phyloP scores from a whole-genome alignment of 2,329 filamentous ascomycete species.

The Talaromyces atroroseus region DNA sequence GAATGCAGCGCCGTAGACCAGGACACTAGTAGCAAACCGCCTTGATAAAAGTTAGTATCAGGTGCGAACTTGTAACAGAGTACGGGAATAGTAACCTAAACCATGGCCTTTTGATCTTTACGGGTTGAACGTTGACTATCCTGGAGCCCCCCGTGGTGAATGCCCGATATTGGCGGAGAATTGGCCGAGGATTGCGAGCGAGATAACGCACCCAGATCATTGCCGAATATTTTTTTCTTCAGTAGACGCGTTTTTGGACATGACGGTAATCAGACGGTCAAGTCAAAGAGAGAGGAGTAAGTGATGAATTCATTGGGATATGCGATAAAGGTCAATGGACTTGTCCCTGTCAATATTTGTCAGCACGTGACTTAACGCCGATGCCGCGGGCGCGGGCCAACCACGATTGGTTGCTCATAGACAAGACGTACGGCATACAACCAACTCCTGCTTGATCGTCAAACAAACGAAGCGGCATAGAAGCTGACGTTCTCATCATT shows the following conservation, averaged over 20 bases:
- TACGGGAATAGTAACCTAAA: conserved; percentile 21
- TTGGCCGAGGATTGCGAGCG: conserved; percentile 22
- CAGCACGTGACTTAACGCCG: conserved; percentile 6
- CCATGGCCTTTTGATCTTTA: conserved; percentile 32
- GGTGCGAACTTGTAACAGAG: background rate
- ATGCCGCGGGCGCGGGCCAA: background rate
- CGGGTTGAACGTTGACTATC: conserved; percentile 24
- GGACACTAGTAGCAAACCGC: conserved; percentile 24
- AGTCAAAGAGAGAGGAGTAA: background rate
- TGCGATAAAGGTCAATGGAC: background rate
- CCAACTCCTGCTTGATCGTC: background rate
- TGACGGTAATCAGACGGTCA: background rate
- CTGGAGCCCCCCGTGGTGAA: conserved; percentile 16
- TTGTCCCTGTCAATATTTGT: background rate
- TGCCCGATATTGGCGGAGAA: conserved; percentile 20
- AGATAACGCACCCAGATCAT: conserved; percentile 30
- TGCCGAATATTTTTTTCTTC: conserved; percentile 15
- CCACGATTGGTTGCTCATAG: background rate
- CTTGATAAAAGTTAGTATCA: conserved; percentile 16
- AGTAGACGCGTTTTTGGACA: conserved; percentile 1
- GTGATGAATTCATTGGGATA: background rate
- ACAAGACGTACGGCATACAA: too few relatives aligned
- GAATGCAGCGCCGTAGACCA: conserved; percentile 29
- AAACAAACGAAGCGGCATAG: background rate
- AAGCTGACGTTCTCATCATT: background rate